Base-by-base conservation (phyloP, 2,329 filamentous ascomycete genomes). In the Diaporthe sp. region DNA sequence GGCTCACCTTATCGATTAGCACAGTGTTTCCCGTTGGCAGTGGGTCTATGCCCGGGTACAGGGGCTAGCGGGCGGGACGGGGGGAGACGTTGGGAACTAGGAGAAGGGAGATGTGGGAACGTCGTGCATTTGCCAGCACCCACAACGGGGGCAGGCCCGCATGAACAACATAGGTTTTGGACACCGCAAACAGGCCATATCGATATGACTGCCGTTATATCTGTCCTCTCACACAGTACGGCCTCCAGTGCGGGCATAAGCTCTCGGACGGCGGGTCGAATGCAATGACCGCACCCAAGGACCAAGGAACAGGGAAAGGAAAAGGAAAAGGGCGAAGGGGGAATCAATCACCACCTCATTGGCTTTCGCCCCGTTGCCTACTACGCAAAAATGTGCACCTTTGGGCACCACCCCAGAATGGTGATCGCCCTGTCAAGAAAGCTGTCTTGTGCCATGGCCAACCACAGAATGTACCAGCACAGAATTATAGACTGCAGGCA, bases 131-230 rank as follows among this genome's bases (percentile, higher is more conserved):
- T 67, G n/a, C 59, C 59, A 69, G 49, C 31, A 55, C 49, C 49
- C 65, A 53, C 65, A 55, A 53, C 65, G 34, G 65, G 49, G 49
- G 9, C 31, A 19, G 65, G 31, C 55, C 65, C 65, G 65, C 65
- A 53, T 69, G 65, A 55, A 69, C 49, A 25, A 28, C 34, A 28
- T 34, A 3, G 49, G 31, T 68, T 39, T 68, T 53, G 65, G 22
- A 55, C 17, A 39, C 31, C 17, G 62, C 62, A 53, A 39, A 68
- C 62, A 53, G 46, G 44, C 46, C 46, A 53, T 68, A 49, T 25
- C 22, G 44, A 67, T 51, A 51, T 53, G 46, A 39, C 31, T n/a
- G 46, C 46, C 65, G 46, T 42, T 28, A 68, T 68, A 53, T 68
- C 62, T 68, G 46, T 19, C 62, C 34, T 53, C 31, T 25, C n/a